Evolutionary conservation across 2,329 filamentous ascomycete genomes (phyloP).

Genomic region (Elsinoe batatas): DNA sequence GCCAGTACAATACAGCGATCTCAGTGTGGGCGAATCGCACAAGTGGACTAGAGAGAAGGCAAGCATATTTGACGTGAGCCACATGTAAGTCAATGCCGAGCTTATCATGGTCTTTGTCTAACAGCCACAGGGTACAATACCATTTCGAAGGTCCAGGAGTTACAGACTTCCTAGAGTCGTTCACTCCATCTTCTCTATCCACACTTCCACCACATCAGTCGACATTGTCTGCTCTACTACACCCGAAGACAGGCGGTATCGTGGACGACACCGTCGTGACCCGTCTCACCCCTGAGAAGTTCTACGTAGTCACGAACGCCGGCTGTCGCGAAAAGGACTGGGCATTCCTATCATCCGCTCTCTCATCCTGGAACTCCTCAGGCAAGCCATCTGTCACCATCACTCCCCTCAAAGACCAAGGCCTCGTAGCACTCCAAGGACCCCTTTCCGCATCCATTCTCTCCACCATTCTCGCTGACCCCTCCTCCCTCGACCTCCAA

Average conservation of each 20-base stretch:
- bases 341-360: slow-evolving; percentile 61
- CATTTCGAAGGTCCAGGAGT: slow-evolving; percentile 72
- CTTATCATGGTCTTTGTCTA: background rate
- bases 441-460: slow-evolving; percentile 66
- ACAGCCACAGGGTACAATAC: slow-evolving; percentile 57
- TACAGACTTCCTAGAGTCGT: slow-evolving; percentile 66
- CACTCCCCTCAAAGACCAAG: slow-evolving; percentile 50
- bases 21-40: slow-evolving; percentile 75
- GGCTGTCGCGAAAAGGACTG: slow-evolving; percentile 84
- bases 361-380: slow-evolving; percentile 50
- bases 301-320: slow-evolving; percentile 94
- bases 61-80: slow-evolving; percentile 89
- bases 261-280: slow-evolving; percentile 92
- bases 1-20: slow-evolving; percentile 77
- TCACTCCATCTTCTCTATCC: slow-evolving; percentile 68
- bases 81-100: slow-evolving; percentile 56
- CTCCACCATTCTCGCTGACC: slow-evolving; percentile 48
- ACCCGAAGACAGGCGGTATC: slow-evolving; percentile 74
- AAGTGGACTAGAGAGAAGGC: slow-evolving; percentile 79
- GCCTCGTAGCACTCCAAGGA: slow-evolving; percentile 82
- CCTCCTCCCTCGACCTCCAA: slow-evolving; percentile 41
- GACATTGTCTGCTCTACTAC: slow-evolving; percentile 75
- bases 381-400: slow-evolving; percentile 25
- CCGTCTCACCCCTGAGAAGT: slow-evolving; percentile 57
- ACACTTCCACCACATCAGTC: slow-evolving; percentile 58